Evolutionary conservation across 768 basidiomycete species (phyloP).

Genomic region (Boletellus sp.): DNA sequence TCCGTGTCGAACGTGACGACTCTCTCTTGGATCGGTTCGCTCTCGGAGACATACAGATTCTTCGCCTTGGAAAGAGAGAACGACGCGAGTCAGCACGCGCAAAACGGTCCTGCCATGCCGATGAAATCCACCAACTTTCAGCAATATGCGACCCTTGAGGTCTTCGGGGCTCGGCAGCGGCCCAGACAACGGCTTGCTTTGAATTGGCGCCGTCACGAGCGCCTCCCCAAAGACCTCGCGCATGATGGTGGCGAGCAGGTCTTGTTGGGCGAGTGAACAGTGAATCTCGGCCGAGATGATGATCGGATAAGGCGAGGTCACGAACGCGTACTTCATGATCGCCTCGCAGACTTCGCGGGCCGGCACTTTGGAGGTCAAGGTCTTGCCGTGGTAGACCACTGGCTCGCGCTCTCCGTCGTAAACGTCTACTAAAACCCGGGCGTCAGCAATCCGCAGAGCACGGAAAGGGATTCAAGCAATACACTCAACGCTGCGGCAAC

Average conservation of each 20-base stretch:
- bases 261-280: constrained; percentile 76
- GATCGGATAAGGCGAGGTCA: constrained; percentile 86
- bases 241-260: constrained; percentile 74
- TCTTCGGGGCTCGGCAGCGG: constrained; percentile 81
- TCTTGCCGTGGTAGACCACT: constrained; percentile 84
- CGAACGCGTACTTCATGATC: constrained; percentile 86
- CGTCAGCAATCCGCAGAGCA: not conserved
- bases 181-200: constrained; percentile 46
- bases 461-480: constrained; percentile 28
- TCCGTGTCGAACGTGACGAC: constrained; percentile 36
- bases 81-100: not conserved
- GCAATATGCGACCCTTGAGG: constrained; percentile 69
- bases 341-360: constrained; percentile 79
- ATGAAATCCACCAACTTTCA: constrained; percentile 57
- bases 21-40: constrained; percentile 32
- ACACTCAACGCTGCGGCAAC: constrained; percentile 95
- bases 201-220: constrained; percentile 46
- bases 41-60: constrained; percentile 58
- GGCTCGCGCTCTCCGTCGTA: constrained; percentile 87
- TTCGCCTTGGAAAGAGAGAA: constrained; percentile 58
- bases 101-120: not conserved
- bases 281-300: constrained; percentile 94
- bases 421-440: constrained; percentile 66
- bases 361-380: constrained; percentile 79
- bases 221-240: constrained; percentile 52